These are phyloP conservation scores for Ustilago esculenta DNA, from an alignment of 1,284 basidiomycete species.

Conservation along the genomic window DNA sequence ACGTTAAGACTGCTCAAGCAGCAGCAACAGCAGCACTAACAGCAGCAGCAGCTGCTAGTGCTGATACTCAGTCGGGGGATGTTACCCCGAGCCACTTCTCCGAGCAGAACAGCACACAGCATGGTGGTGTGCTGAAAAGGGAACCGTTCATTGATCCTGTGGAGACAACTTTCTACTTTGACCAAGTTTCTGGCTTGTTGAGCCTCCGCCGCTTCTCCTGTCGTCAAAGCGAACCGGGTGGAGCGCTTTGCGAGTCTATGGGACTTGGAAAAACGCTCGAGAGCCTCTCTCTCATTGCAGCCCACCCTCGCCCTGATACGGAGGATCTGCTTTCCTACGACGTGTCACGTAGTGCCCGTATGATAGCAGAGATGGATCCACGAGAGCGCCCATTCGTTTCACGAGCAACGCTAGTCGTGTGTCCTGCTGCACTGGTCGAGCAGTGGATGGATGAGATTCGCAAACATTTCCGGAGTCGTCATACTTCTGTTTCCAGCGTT, in stretches of 20 bases:
- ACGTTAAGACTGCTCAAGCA: conserved; percentile 20
- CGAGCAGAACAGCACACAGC: background rate
- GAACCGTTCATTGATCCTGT: conserved; percentile 43
- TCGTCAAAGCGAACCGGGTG: conserved; percentile 43
- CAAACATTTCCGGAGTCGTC: conserved; percentile 48
- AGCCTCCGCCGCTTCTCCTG: conserved; percentile 40
- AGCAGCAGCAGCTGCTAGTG: background rate
- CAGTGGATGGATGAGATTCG: conserved; percentile 55
- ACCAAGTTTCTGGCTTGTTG: conserved; percentile 43
- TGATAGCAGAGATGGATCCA: conserved; percentile 24
- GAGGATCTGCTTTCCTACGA: conserved; percentile 36
- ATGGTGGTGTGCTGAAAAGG: conserved; percentile 8
- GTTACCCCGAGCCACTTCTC: background rate
- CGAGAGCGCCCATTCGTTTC: conserved; percentile 34
- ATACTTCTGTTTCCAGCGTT: background rate
- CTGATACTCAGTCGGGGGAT: background rate
- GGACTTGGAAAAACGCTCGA: conserved; percentile 54
- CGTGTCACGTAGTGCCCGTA: conserved; percentile 36
- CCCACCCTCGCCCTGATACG: conserved; percentile 30
- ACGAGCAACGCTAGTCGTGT: conserved; percentile 47
- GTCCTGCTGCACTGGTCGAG: conserved; percentile 47
- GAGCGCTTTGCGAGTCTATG: conserved; percentile 55
- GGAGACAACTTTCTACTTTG: conserved; percentile 35
- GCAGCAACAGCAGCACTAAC: background rate
- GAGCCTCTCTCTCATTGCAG: conserved; percentile 43